Evolutionary conservation across 345 rosid genomes (phyloP).

Genomic region (Raphanus raphanistrum): DNA sequence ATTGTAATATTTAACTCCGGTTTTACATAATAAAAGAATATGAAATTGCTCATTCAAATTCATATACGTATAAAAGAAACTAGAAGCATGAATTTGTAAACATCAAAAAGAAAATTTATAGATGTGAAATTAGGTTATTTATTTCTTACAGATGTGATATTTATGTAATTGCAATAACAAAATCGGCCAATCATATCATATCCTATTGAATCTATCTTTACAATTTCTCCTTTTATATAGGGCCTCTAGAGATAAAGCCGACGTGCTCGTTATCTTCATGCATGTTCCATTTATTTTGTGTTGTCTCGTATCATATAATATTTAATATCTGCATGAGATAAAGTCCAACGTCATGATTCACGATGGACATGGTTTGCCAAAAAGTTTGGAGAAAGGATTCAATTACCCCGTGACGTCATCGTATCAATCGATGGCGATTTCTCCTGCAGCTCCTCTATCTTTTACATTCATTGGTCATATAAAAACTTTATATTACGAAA

Average conservation of each 20-base stretch:
- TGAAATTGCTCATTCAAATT: neutral
- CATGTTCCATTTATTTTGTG: slow-evolving; percentile 18
- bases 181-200: slow-evolving; percentile 30
- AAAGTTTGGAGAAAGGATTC: slow-evolving; percentile 35
- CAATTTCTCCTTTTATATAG: slow-evolving; percentile 19
- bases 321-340: slow-evolving; percentile 25
- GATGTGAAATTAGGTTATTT: neutral
- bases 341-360: slow-evolving; percentile 30
- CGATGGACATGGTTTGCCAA: slow-evolving; percentile 36
- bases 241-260: slow-evolving; percentile 35
- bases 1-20: neutral
- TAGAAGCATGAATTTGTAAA: neutral
- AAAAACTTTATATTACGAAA: neutral
- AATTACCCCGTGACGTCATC: slow-evolving; percentile 24
- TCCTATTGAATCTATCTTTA: slow-evolving; percentile 27
- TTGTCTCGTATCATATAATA: slow-evolving; percentile 4
- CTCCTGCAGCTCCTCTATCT: neutral
- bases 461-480: neutral
- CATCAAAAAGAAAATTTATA: neutral
- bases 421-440: neutral
- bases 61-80: neutral
- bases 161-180: slow-evolving; percentile 27
- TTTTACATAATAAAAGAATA: neutral
- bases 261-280: slow-evolving; percentile 43
- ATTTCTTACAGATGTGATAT: neutral